Percentiles rank a stretch among this genome's conserved stretches.
Conservation (phyloP, 2,329 filamentous ascomycete species). For the Lasiodiplodia theobromae region DNA sequence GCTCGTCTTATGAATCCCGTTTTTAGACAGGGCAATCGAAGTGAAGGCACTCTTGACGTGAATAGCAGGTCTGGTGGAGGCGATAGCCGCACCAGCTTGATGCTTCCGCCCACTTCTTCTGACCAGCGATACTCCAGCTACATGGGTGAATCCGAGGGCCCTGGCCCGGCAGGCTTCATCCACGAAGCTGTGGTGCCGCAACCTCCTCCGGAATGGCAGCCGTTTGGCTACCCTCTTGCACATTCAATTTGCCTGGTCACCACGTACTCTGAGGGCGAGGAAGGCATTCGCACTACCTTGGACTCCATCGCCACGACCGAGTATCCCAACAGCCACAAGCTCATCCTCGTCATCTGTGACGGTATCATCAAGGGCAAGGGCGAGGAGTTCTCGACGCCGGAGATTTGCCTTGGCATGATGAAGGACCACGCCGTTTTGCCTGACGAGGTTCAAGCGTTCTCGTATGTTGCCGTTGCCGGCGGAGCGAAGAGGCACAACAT, state of each 20-base stretch:
- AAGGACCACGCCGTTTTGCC: constrained; percentile 82
- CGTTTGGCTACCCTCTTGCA: constrained; percentile 92
- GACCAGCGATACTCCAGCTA: constrained; percentile 61
- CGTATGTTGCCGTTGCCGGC: constrained; percentile 94
- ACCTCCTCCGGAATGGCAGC: constrained; percentile 95
- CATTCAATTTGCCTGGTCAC: constrained; percentile 95
- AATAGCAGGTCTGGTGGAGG: constrained; percentile 36
- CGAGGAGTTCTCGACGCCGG: constrained; percentile 84
- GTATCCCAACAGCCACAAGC: constrained; percentile 98
- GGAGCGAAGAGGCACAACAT: constrained; percentile 99
- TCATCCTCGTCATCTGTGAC: constrained; percentile 94
- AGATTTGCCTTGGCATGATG: constrained; percentile 92
- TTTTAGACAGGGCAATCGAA: constrained; percentile 69
- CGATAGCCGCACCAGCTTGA: constrained; percentile 52
- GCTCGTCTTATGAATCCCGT: constrained; percentile 76
- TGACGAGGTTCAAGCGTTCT: constrained; percentile 87
- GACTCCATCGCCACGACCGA: constrained; percentile 98
- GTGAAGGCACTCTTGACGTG: constrained; percentile 61
- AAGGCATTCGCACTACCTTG: constrained; percentile 89
- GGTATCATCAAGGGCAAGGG: constrained; percentile 97
- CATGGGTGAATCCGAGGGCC: constrained; percentile 69
- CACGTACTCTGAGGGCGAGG: constrained; percentile 93
- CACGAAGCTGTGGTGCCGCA: constrained; percentile 96
- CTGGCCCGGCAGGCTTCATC: constrained; percentile 91
- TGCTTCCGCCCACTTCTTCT: constrained; percentile 49